phyloP scores from a whole-genome alignment of 164 flowering plant species.

The Magnolia officinalis region DNA sequence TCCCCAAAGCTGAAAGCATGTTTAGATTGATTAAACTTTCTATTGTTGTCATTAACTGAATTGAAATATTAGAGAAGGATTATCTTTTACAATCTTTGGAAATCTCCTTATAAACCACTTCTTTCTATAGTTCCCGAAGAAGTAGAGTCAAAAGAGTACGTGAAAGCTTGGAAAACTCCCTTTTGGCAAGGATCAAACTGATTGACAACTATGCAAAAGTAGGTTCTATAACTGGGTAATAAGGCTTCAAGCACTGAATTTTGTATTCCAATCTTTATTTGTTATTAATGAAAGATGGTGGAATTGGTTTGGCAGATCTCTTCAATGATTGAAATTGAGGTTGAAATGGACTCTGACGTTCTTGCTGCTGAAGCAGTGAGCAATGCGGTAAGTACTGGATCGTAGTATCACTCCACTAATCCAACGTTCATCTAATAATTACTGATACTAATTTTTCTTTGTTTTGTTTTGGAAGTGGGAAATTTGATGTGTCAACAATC shows the following conservation, averaged over 20 bases:
- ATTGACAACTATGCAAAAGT: constrained; percentile 91
- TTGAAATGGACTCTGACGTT: constrained; percentile 91
- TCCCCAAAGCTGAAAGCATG: constrained; percentile 2
- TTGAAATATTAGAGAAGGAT: not conserved
- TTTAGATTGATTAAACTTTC: not conserved
- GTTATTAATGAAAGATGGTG: constrained; percentile 7
- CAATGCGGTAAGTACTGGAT: constrained; percentile 46
- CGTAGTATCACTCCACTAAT: not conserved
- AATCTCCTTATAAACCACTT: not conserved
- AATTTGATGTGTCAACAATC: not conserved
- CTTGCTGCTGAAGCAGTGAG: constrained; percentile 90
- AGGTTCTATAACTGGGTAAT: constrained; percentile 18
- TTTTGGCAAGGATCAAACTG: constrained; percentile 66
- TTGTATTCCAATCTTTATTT: not conserved
- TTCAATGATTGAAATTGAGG: constrained; percentile 98
- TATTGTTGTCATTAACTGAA: not conserved
- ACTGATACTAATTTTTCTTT: not conserved
- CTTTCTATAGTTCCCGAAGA: constrained; percentile 56
- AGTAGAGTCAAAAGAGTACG: constrained; percentile 73
- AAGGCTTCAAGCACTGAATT: not conserved
- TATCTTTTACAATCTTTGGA: constrained; percentile 1
- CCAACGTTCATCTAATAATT: not conserved
- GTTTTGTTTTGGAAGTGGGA: not conserved
- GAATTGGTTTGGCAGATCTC: constrained; percentile 60
- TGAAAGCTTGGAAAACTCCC: constrained; percentile 79